Evolutionary conservation across 2,329 filamentous ascomycete species (phyloP), one percentile per base, ranked within the genome.

Genomic region (Clarireedia paspali): DNA sequence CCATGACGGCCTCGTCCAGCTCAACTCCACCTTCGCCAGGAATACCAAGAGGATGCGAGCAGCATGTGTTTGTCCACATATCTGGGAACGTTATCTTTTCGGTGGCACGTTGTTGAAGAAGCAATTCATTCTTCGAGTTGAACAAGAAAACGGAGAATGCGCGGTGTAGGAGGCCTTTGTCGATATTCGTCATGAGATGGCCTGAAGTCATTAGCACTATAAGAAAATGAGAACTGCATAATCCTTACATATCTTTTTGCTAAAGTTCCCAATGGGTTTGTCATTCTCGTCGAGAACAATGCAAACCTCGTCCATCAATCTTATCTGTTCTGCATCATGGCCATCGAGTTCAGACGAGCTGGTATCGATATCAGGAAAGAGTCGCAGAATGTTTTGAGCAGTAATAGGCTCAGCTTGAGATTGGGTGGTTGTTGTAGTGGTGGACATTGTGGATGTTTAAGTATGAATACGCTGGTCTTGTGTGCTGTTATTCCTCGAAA

Each of bases 11-110:
- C 62, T 89, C 88, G 50, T 85, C 80, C 45, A 99, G 78, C 63
- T 87, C 87, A 34, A 84, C 81, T 60, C 94, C 94, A 26, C 90
- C 95, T 82, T 99, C 94, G 62, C 87, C 87, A 7, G 94, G 88
- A 63, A 96, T 88, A 55, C 89, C 89, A 59, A 99, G 81, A 5
- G 94, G 94, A 73, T 99, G 94, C 40, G 94, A 99, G 79, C 94
- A 99, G 81, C 94, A 99, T 34, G 94, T 99, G 75, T 99, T 99
- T 62, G 94, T 99, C 94, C 94, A 99, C 87, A 96, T 91, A 71
- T 96, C 90, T 49, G 94, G 92, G 75, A 99, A 99, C 6, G 94
- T 99, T 70, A 99, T 99, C 79, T 99, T 99, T 77, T 97, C 92
- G 42, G 85, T 77, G 27, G 94, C 94, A 64, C 94, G 88, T 77